Evolutionary conservation across 371 early-diverging fungal species (phyloP), one percentile per base, ranked within the genome.

Genomic region (Haplosporangium sp.): DNA sequence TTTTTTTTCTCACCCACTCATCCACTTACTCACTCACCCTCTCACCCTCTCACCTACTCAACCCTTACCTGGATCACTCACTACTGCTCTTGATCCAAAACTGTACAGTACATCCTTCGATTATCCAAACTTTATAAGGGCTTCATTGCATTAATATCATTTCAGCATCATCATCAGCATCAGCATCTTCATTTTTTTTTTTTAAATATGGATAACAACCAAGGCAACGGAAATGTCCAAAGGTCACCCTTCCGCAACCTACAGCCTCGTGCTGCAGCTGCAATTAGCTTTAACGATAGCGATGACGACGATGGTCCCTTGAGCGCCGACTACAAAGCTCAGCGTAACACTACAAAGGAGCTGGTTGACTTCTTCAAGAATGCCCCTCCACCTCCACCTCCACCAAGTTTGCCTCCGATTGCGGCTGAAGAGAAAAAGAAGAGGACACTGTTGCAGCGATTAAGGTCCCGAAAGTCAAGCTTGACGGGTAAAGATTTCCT

Each of bases 341-440:
- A 81, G 55, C 55, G 68, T 27, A 68, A 64, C 44, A 72, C 72
- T 19, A 71, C 65, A 11, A 40, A 50, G 53, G 82, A 81, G 6
- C 60, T 81, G 37, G 72, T 75, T 6, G 82, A 81, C 45, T 81
- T 81, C 44, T 75, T 81, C 64, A 81, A 72, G 60, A 74, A 67
- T 13, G 62, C 72, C 1, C 69, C 75, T 1, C 82, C 76, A n/a
- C 65, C 71, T 0, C 57, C 74, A 10, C 55, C 67, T 15, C 47
- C 67, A 11, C 52, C 71, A 19, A 40, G 4, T 20, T 56, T 75
- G 15, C 62, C 63, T 4, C 67, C 71, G 3, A 37, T 72, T 9
- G 56, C 52, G 3, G 65, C 56, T 0, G 79, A 79, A 19, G 82
- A 81, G 20, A 75, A 81, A 37, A 81, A 81, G 76, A 81, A 81